Conservation (phyloP, 306 rosid species). For the Malus sieversii region DNA sequence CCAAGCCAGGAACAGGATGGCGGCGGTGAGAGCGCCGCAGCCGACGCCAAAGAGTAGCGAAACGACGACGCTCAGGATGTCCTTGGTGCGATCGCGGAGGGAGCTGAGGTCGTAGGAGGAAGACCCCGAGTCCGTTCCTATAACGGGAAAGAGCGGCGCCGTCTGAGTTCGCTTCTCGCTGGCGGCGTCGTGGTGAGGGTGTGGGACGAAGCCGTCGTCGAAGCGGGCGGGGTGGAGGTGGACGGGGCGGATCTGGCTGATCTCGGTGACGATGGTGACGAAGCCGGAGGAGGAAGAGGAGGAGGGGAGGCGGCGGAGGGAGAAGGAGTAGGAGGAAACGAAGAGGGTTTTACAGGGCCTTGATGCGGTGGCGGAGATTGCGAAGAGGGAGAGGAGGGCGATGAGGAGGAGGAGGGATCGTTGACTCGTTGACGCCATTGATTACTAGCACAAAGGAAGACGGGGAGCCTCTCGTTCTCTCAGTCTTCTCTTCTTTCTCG, state of each 20-base stretch:
- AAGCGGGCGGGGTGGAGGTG: constrained; percentile 15
- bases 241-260: constrained; percentile 20
- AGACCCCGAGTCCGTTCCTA: constrained; percentile 18
- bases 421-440: constrained; percentile 40
- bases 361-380: constrained; percentile 35
- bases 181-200: neutral
- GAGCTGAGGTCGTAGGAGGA: constrained; percentile 56
- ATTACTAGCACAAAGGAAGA: neutral
- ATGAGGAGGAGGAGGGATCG: constrained; percentile 13
- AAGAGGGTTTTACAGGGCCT: constrained; percentile 71
- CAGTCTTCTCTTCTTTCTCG: neutral
- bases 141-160: neutral
- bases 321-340: constrained; percentile 61
- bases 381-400: constrained; percentile 4
- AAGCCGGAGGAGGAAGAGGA: constrained; percentile 20
- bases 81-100: constrained; percentile 84
- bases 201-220: constrained; percentile 8
- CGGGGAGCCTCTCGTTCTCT: neutral
- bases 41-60: constrained; percentile 88
- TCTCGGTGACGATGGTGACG: constrained; percentile 43
- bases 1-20: constrained; percentile 79
- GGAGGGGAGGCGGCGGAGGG: constrained; percentile 35
- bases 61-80: constrained; percentile 80
- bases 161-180: neutral
- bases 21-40: constrained; percentile 84